Conservation (phyloP, 345 rosid species). For the Euphorbia tirucalli region DNA sequence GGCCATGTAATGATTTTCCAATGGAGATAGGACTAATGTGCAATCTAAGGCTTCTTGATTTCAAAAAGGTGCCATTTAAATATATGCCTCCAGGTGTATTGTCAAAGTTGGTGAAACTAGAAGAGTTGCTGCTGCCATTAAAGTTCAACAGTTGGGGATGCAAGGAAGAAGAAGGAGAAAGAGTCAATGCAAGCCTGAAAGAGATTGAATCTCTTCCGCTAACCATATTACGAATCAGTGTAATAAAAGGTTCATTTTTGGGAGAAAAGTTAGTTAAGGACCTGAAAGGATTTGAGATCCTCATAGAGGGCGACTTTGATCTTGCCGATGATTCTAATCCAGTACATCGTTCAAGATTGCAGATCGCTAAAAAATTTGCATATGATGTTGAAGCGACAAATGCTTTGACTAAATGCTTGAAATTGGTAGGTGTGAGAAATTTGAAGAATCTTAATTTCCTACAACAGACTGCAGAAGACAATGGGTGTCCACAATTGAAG, state of each 20-base stretch:
- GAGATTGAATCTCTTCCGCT: background rate
- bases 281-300: background rate
- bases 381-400: background rate
- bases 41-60: background rate
- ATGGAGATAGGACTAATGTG: background rate
- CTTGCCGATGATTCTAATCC: background rate
- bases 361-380: too few relatives aligned
- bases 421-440: background rate
- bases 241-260: conserved; percentile 19
- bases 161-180: background rate
- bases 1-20: background rate
- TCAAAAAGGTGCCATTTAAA: too few relatives aligned
- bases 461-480: background rate
- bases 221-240: conserved; percentile 2
- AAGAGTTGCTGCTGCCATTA: background rate
- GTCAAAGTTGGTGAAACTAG: background rate
- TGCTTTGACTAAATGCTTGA: background rate
- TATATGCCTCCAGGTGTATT: background rate
- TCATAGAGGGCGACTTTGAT: background rate
- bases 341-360: background rate
- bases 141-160: background rate
- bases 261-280: background rate
- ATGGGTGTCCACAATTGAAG: background rate
- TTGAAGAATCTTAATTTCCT: background rate
- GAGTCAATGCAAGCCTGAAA: background rate